A percentile compares a stretch with the other conserved stretches of the same genome.
Evolutionary conservation across 2,329 filamentous ascomycete species (phyloP).

Genomic region (Penicillium sp.): DNA sequence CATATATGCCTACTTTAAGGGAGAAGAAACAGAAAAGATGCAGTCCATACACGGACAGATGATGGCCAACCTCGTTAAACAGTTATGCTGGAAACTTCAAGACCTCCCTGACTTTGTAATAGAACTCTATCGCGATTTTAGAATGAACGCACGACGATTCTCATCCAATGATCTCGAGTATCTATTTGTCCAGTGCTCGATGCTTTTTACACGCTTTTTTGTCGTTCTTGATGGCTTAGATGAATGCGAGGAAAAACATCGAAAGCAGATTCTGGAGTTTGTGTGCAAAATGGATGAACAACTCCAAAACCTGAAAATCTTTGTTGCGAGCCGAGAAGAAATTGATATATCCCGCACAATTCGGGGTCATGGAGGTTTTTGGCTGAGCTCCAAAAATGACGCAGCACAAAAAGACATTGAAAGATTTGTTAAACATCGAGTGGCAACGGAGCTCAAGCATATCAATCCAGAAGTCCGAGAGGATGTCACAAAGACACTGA

Average conservation of each 20-base stretch:
- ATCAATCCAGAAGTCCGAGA: conserved; percentile 2
- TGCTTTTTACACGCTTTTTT: conserved; percentile 2
- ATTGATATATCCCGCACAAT: conserved; percentile 4
- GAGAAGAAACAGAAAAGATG: conserved; percentile 5
- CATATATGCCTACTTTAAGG: conserved; percentile 11
- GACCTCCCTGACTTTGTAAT: conserved; percentile 1
- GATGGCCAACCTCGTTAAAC: conserved; percentile 13
- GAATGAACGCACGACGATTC: conserved; percentile 1
- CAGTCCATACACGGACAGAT: background rate
- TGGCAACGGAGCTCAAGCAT: conserved; percentile 6
- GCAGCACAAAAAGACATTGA: conserved; percentile 4
- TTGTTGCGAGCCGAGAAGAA: conserved; percentile 10
- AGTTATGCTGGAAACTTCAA: conserved; percentile 11
- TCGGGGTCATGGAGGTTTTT: background rate
- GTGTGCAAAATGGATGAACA: background rate
- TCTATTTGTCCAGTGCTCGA: conserved; percentile 8
- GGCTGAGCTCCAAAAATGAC: background rate
- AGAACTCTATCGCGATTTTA: conserved; percentile 1
- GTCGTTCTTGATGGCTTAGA: conserved; percentile 14
- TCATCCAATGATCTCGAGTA: conserved; percentile 2
- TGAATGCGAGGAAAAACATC: conserved; percentile 10
- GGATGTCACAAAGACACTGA: conserved; percentile 4
- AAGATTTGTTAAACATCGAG: conserved; percentile 7
- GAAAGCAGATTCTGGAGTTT: conserved; percentile 4
- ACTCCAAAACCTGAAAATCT: conserved; percentile 3